Evolutionary conservation across 306 rosid genomes (phyloP).

Genomic region (Cucurbita moschata): DNA sequence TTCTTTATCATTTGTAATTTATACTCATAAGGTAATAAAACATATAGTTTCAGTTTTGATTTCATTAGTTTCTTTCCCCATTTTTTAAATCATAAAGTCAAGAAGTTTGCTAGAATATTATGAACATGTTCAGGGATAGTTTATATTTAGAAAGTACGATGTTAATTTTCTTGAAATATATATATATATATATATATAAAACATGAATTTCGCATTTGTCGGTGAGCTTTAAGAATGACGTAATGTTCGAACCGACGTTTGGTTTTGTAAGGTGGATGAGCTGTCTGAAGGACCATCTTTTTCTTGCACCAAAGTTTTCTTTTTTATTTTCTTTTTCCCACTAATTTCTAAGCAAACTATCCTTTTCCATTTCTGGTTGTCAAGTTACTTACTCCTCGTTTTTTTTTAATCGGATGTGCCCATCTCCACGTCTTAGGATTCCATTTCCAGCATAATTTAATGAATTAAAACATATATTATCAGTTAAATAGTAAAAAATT

Average conservation of each 20-base stretch:
- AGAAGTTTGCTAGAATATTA: not conserved
- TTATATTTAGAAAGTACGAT: too few species aligned
- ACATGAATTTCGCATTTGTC: not conserved
- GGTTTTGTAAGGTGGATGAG: not conserved
- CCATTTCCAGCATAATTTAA: not conserved
- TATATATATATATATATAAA: not conserved
- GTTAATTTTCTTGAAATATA: too few species aligned
- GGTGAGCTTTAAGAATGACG: not conserved
- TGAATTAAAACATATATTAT: too few species aligned
- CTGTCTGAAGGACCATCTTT: slow-evolving; percentile 1
- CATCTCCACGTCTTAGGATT: not conserved
- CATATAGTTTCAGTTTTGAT: not conserved
- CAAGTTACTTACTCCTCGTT: not conserved
- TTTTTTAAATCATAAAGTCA: not conserved
- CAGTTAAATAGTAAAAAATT: too few species aligned
- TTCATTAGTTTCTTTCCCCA: not conserved
- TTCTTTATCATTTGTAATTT: slow-evolving; percentile 3
- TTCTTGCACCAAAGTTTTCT: not conserved
- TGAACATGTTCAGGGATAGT: too few species aligned
- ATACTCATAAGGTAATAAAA: not conserved
- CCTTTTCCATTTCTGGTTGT: not conserved
- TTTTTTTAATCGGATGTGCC: not conserved
- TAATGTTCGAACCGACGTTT: slow-evolving; percentile 6
- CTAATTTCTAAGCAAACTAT: slow-evolving; percentile 1
- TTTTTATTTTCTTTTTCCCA: not conserved